phyloP scores from a whole-genome alignment of 208 protist species.

The Trypanosoma melophagium region DNA sequence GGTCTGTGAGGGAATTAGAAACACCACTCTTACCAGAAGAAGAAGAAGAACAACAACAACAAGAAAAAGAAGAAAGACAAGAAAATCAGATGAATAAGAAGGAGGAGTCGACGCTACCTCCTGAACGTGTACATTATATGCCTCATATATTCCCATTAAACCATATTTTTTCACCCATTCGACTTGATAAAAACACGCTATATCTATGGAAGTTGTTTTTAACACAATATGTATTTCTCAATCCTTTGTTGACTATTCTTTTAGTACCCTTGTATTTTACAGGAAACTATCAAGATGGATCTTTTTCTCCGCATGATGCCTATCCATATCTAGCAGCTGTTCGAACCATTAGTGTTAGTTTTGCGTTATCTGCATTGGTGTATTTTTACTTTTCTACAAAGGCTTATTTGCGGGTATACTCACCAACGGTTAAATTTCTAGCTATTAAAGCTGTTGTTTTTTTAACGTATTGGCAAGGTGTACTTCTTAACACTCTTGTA shows the following conservation, averaged over 20 bases:
- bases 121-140: background rate
- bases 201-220: slow-evolving; percentile 35
- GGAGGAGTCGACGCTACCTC: background rate
- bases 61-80: background rate
- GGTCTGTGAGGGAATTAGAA: background rate
- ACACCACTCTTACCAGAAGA: background rate
- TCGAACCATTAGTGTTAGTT: slow-evolving; percentile 34
- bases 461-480: slow-evolving; percentile 45
- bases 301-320: slow-evolving; percentile 17
- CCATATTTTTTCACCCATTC: slow-evolving; percentile 26
- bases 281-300: slow-evolving; percentile 31
- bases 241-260: slow-evolving; percentile 34
- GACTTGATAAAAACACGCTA: slow-evolving; percentile 25
- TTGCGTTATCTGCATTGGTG: slow-evolving; percentile 37
- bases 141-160: slow-evolving; percentile 36
- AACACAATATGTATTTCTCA: slow-evolving; percentile 56
- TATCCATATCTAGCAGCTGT: slow-evolving; percentile 42
- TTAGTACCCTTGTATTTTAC: slow-evolving; percentile 27
- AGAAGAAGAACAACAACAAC: background rate
- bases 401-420: slow-evolving; percentile 22
- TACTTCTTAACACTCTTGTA: slow-evolving; percentile 31
- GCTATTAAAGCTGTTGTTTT: slow-evolving; percentile 47
- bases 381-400: slow-evolving; percentile 42
- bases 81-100: background rate
- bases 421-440: slow-evolving; percentile 45